These are phyloP conservation scores for Podaxis pistillaris DNA, from an alignment of 768 basidiomycete genomes.

Conservation along the genomic window DNA sequence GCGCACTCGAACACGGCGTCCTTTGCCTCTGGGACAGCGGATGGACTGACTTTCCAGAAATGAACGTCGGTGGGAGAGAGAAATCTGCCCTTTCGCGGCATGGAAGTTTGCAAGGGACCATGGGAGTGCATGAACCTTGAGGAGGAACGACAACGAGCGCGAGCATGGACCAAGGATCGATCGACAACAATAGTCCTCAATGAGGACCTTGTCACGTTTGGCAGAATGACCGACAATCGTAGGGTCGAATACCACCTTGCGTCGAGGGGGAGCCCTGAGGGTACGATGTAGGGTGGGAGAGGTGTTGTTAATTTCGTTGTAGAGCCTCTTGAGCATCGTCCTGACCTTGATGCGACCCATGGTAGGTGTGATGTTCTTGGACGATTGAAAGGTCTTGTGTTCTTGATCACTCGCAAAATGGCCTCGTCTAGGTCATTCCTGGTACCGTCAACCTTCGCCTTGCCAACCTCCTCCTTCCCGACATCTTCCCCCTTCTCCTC, in stretches of 20 bases:
- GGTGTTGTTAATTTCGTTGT: not conserved
- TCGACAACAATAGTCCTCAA: constrained; percentile 1
- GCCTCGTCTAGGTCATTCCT: constrained; percentile 20
- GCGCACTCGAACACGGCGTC: no score
- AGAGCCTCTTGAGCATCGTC: constrained; percentile 6
- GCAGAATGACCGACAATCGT: no score
- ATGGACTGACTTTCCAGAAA: no score
- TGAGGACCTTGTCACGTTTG: not conserved
- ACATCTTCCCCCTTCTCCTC: constrained; percentile 18
- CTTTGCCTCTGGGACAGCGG: no score
- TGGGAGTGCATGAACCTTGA: not conserved
- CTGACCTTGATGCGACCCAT: constrained; percentile 17
- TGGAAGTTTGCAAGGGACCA: not conserved
- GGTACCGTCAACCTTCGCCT: constrained; percentile 21
- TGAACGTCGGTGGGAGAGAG: no score
- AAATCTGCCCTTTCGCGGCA: no score
- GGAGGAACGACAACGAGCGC: constrained; percentile 7
- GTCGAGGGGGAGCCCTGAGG: constrained; percentile 18
- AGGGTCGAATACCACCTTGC: not conserved
- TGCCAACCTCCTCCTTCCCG: constrained; percentile 15
- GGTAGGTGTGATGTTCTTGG: constrained; percentile 21
- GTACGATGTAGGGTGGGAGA: constrained; percentile 17
- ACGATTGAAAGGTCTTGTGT: constrained; percentile 16
- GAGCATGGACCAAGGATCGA: constrained; percentile 1
- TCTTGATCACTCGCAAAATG: constrained; percentile 22